Evolutionary conservation across 2,329 filamentous ascomycete species (phyloP).

Genomic region (Colletotrichum plurivorum): DNA sequence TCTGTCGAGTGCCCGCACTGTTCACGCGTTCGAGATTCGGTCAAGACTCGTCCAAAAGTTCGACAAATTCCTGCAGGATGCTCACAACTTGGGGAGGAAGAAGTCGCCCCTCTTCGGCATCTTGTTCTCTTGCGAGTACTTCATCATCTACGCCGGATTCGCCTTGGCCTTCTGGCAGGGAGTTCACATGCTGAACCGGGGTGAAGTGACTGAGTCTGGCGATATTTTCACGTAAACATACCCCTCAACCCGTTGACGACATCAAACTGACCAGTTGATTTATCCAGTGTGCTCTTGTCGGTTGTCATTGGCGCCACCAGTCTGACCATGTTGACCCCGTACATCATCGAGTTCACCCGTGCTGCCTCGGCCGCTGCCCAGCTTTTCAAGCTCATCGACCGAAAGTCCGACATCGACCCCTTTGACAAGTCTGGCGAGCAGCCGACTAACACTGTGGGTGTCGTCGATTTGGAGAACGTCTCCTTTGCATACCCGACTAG

Average conservation of each 20-base stretch:
- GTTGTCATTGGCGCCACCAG: conserved; percentile 55
- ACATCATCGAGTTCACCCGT: conserved; percentile 55
- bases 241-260: not conserved
- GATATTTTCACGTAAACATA: conserved; percentile 55
- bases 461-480: conserved; percentile 57
- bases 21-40: conserved; percentile 60
- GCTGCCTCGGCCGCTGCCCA: conserved; percentile 53
- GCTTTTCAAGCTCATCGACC: conserved; percentile 55
- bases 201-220: conserved; percentile 54
- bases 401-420: conserved; percentile 54
- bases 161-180: conserved; percentile 63
- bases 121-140: conserved; percentile 56
- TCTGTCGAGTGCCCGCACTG: conserved; percentile 54
- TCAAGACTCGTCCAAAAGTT: conserved; percentile 55
- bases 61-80: conserved; percentile 54
- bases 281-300: conserved; percentile 53
- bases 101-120: conserved; percentile 55
- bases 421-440: conserved; percentile 50
- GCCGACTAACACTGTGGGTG: conserved; percentile 48
- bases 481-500: conserved; percentile 61
- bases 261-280: not conserved
- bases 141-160: conserved; percentile 58
- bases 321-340: conserved; percentile 53
- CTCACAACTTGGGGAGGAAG: conserved; percentile 53
- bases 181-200: conserved; percentile 52